These are phyloP conservation scores for Scheffersomyces ergatensis DNA, from an alignment of 805 yeast genomes.

Conservation along the genomic window DNA sequence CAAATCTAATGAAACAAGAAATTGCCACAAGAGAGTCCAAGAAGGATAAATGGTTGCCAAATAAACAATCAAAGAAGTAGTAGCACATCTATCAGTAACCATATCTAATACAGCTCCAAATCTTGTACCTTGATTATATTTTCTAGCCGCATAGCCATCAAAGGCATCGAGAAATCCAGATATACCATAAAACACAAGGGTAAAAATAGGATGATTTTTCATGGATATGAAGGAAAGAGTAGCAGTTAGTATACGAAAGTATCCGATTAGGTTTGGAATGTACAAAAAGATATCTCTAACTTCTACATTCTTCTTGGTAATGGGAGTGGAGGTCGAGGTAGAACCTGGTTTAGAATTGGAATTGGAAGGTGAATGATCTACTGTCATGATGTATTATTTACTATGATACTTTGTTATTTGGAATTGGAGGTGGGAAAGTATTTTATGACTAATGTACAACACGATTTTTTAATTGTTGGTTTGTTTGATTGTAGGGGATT, in stretches of 20 bases:
- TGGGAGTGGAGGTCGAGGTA: not conserved
- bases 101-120: constrained; percentile 97
- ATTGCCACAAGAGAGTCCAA: constrained; percentile 71
- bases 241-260: constrained; percentile 78
- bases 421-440: too few relatives aligned
- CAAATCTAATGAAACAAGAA: constrained; percentile 78
- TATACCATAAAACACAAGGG: constrained; percentile 74
- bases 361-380: not conserved
- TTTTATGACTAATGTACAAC: too few relatives aligned
- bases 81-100: constrained; percentile 98
- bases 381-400: too few relatives aligned
- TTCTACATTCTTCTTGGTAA: not conserved
- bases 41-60: constrained; percentile 77
- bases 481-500: too few relatives aligned
- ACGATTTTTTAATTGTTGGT: too few relatives aligned
- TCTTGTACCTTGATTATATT: constrained; percentile 80
- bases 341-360: not conserved
- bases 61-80: constrained; percentile 87
- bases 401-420: too few relatives aligned
- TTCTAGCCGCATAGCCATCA: constrained; percentile 94
- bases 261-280: constrained; percentile 92
- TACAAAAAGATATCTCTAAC: constrained; percentile 61
- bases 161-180: constrained; percentile 94
- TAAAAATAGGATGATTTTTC: constrained; percentile 79
- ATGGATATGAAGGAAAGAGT: constrained; percentile 75